phyloP scores from a whole-genome alignment of 2,329 filamentous ascomycete genomes.

The Gnomoniopsis sp. region DNA sequence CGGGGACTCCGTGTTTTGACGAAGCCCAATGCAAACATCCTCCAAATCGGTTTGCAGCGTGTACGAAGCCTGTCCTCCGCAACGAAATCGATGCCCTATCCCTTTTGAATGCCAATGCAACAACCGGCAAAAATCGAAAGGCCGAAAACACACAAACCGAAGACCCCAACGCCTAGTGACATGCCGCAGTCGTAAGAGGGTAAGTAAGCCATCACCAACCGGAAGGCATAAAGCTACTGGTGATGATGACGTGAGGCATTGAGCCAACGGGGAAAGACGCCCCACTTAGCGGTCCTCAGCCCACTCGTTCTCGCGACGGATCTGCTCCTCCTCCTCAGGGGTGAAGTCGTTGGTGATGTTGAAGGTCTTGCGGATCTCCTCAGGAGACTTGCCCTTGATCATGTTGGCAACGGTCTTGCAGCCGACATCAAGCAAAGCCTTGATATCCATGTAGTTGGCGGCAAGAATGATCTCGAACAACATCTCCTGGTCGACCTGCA shows the following conservation, averaged over 20 bases:
- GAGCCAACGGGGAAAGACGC: neutral
- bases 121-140: neutral
- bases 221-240: neutral
- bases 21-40: neutral
- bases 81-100: neutral
- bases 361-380: constrained; percentile 99
- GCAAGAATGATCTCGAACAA: constrained; percentile 98
- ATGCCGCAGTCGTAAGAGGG: constrained; percentile 12
- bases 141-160: neutral
- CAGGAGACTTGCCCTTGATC: constrained; percentile 99
- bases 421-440: constrained; percentile 92
- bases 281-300: constrained; percentile 69
- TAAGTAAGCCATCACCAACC: neutral
- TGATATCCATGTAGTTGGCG: constrained; percentile 98
- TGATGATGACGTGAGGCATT: neutral
- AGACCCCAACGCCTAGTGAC: constrained; percentile 15
- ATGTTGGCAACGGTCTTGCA: constrained; percentile 99
- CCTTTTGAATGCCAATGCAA: neutral
- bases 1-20: neutral
- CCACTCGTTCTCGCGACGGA: constrained; percentile 87
- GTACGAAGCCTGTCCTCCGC: neutral
- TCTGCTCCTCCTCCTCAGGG: constrained; percentile 98
- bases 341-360: constrained; percentile 99
- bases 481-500: constrained; percentile 99
- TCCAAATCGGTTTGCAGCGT: neutral